A percentile compares a stretch with the other conserved stretches of the same genome.
Evolutionary conservation across 331 rosid species (phyloP).

Genomic region (Quercus phellos): DNA sequence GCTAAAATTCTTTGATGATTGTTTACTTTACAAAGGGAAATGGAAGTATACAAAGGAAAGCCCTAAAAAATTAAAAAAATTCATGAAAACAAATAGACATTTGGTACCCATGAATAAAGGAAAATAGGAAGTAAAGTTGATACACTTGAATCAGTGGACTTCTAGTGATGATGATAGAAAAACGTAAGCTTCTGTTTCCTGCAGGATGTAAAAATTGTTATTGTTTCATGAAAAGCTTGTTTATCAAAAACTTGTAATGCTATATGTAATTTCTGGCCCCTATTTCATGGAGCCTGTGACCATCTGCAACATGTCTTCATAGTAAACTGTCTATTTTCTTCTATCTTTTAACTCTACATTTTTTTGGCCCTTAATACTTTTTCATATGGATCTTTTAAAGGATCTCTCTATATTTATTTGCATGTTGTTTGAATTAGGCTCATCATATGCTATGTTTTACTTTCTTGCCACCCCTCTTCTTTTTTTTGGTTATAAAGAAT

Average conservation of each 20-base stretch:
- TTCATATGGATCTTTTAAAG: neutral
- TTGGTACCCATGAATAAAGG: too few species aligned
- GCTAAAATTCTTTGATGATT: too few species aligned
- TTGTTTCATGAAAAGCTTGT: neutral
- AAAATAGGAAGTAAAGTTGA: neutral
- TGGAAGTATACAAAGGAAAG: too few species aligned
- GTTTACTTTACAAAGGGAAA: too few species aligned
- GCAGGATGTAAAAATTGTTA: neutral
- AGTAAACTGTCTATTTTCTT: neutral
- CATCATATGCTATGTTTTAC: neutral
- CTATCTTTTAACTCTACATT: neutral
- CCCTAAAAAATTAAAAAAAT: too few species aligned
- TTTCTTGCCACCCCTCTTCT: too few species aligned
- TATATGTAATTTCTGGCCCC: neutral
- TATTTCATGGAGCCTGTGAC: neutral
- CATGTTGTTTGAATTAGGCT: neutral
- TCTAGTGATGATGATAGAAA: neutral
- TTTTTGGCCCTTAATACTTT: neutral
- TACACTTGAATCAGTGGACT: neutral
- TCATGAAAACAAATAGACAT: neutral
- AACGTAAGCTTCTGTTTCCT: neutral
- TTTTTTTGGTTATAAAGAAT: too few species aligned
- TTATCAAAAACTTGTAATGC: neutral
- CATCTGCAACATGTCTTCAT: neutral
- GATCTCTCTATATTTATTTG: neutral